Conservation (phyloP, 2,329 filamentous ascomycete species). For the Claviceps sp. region DNA sequence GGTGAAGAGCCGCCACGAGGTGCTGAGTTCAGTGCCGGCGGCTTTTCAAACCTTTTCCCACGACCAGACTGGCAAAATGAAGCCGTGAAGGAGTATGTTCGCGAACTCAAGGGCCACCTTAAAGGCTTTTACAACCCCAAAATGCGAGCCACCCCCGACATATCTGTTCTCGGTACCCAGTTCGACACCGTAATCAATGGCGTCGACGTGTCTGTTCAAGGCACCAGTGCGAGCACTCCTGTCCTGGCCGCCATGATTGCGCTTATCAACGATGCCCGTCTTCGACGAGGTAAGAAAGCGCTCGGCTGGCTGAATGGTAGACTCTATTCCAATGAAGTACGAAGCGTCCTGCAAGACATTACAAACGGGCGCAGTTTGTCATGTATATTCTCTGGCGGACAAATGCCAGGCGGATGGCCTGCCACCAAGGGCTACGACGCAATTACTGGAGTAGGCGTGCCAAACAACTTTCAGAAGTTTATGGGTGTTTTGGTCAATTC, state of each 20-base stretch:
- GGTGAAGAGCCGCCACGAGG: slow-evolving; percentile 23
- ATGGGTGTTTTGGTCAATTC: slow-evolving; percentile 18
- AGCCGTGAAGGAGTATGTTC: slow-evolving; percentile 27
- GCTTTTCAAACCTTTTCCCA: slow-evolving; percentile 38
- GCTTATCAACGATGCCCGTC: slow-evolving; percentile 39
- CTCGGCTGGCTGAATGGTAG: slow-evolving; percentile 41
- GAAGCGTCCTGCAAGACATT: slow-evolving; percentile 27
- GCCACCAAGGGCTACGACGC: slow-evolving; percentile 32
- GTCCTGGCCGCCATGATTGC: slow-evolving; percentile 41
- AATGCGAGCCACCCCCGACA: slow-evolving; percentile 37
- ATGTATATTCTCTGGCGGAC: slow-evolving; percentile 23
- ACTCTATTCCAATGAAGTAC: slow-evolving; percentile 28
- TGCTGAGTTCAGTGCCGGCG: slow-evolving; percentile 34
- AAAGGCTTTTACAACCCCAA: slow-evolving; percentile 28
- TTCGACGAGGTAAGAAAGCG: slow-evolving; percentile 31
- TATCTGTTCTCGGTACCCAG: slow-evolving; percentile 43
- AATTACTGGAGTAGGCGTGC: slow-evolving; percentile 36
- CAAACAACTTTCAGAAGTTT: slow-evolving; percentile 27
- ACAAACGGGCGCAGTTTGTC: slow-evolving; percentile 25
- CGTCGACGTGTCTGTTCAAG: slow-evolving; percentile 16
- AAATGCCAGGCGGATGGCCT: slow-evolving; percentile 27
- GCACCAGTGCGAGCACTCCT: slow-evolving; percentile 40
- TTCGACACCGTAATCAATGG: slow-evolving; percentile 29
- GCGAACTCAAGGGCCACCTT: slow-evolving; percentile 27
- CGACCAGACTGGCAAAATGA: slow-evolving; percentile 31